A percentile compares a stretch with the other conserved stretches of the same genome.
Conservation (phyloP, 1,139 yeast genomes). For the Geotrichum reessii region DNA sequence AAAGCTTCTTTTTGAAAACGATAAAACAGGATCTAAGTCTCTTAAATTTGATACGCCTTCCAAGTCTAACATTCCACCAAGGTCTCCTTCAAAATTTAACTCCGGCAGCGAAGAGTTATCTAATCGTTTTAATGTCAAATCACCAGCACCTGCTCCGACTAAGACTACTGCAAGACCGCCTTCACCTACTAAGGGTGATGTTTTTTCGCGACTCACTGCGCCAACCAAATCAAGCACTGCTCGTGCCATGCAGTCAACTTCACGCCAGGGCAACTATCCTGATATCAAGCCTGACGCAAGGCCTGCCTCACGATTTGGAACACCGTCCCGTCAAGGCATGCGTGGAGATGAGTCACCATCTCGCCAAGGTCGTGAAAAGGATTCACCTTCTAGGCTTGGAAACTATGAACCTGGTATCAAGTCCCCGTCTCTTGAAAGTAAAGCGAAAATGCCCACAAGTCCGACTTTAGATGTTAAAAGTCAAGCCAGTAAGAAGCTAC, state of each 20-base stretch:
- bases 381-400: not conserved
- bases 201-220: slow-evolving; percentile 9
- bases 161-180: not conserved
- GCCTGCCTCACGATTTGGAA: not conserved
- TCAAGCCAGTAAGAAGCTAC: not conserved
- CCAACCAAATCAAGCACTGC: slow-evolving; percentile 15
- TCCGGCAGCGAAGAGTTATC: not conserved
- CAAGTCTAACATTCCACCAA: slow-evolving; percentile 1
- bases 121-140: not conserved
- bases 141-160: not conserved
- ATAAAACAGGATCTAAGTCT: not conserved
- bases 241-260: not conserved
- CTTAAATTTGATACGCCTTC: slow-evolving; percentile 2
- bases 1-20: slow-evolving; percentile 14
- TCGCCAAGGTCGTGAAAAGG: not conserved
- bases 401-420: not conserved
- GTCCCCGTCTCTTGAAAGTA: not conserved
- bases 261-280: slow-evolving; percentile 1
- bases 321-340: slow-evolving; percentile 1
- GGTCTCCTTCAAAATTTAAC: slow-evolving; percentile 3
- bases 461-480: not conserved
- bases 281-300: not conserved
- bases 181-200: slow-evolving; percentile 3
- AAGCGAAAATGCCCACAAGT: not conserved
- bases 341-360: not conserved